Conservation (phyloP, 1,139 yeast species). For the Candida frijolesensis region DNA sequence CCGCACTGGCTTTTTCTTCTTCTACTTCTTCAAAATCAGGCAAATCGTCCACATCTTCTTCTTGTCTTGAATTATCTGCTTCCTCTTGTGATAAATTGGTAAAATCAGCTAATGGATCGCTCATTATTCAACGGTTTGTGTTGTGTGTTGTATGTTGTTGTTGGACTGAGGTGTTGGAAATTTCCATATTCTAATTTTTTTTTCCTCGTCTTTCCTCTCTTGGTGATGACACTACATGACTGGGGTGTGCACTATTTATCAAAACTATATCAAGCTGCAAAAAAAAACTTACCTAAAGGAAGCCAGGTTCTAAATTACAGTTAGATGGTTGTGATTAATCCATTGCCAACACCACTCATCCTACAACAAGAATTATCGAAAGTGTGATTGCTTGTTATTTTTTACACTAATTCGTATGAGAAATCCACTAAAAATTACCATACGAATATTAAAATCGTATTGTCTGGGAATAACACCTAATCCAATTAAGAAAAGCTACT, state of each 20-base stretch:
- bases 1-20: conserved; percentile 5
- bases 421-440: no score
- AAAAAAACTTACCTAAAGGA: background rate
- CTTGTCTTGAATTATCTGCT: conserved; percentile 7
- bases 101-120: conserved; percentile 17
- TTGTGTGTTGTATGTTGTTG: background rate
- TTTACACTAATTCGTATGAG: no score
- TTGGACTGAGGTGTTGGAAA: background rate
- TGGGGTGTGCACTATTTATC: background rate
- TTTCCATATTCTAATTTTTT: conserved; percentile 1
- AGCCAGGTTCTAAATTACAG: no score
- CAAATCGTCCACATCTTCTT: background rate
- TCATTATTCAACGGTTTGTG: conserved; percentile 8
- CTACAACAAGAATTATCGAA: no score
- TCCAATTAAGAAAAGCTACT: no score
- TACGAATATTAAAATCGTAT: no score
- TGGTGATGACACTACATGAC: background rate
- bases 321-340: no score
- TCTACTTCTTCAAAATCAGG: conserved; percentile 1
- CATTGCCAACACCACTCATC: no score
- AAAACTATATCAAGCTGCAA: conserved; percentile 2
- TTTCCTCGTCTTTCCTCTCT: background rate
- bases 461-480: no score
- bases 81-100: conserved; percentile 17
- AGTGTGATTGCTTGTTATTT: no score